Evolutionary conservation across 192 early-diverging fungal genomes (phyloP), one percentile per base, ranked within the genome.

Genomic region (Spizellomyces punctatus): DNA sequence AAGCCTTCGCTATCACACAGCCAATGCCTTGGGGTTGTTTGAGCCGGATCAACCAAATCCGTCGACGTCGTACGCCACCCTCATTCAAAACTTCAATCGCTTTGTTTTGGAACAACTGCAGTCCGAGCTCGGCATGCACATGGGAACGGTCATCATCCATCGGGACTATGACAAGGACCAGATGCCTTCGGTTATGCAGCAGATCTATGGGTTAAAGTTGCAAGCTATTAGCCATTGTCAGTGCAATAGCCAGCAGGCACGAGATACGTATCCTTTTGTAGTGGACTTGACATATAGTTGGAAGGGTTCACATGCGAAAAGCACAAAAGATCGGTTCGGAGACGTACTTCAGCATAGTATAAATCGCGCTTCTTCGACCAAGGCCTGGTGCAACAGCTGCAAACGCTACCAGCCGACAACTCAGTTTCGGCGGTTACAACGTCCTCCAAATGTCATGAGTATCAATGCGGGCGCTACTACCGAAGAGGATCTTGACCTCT

Each of bases 41-140:
- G 96, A 98, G 65, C 92, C 94, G 5, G 93, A 95, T 16, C 78
- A 87, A 6, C 84, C 88, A 0, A 82, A 86, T 44, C 66, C 75
- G 17, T 76, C 80, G 14, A 79, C 82, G 1, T 82, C 89, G 27
- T 94, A 92, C 75, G 82, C 86, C 0, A 76, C 89, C 12, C 74
- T 96, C 61, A 94, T 94, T 27, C 96, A 97, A 73, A 92, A 88
- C 41, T 94, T 94, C 64, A 83, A 88, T 66, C 91, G 97, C 14
- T 98, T 99, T 72, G 83, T 99, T 41, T 81, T 97, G 58, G 96
- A 97, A 76, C 95, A 96, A 71, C 82, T 95, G 19, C 90, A 89
- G 69, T 87, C 83, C 49, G 95, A 96, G 52, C 88, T 75, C 12
- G 74, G 86, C 16, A 61, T 41, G 44, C 82, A 85, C 73, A 45